phyloP scores from a whole-genome alignment of 805 yeast genomes.

The Myxozyma geophila region DNA sequence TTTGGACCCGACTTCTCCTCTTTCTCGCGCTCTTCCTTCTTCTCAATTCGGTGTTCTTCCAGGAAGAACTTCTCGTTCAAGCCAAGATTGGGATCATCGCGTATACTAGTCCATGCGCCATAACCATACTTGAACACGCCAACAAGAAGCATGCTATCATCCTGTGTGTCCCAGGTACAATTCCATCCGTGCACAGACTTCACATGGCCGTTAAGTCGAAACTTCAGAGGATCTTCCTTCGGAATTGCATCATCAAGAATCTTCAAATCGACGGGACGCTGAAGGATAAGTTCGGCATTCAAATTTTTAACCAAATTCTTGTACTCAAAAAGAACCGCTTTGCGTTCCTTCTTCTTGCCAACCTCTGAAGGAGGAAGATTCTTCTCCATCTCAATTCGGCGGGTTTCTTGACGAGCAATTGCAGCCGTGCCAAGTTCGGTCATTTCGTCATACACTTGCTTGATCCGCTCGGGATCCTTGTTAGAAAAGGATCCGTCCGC shows the following conservation, averaged over 20 bases:
- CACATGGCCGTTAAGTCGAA: conserved; percentile 64
- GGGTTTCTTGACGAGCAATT: conserved; percentile 66
- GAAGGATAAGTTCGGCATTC: conserved; percentile 85
- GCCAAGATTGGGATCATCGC: conserved; percentile 93
- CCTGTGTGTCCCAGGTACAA: conserved; percentile 79
- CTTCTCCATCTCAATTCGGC: conserved; percentile 50
- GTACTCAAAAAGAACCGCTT: conserved; percentile 86
- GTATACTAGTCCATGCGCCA: conserved; percentile 90
- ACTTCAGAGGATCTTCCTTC: conserved; percentile 57
- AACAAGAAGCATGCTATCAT: conserved; percentile 83
- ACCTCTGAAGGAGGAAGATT: conserved; percentile 42
- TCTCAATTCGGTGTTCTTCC: conserved; percentile 51
- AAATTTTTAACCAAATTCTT: conserved; percentile 77
- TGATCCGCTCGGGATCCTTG: conserved; percentile 77
- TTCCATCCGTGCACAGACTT: conserved; percentile 91
- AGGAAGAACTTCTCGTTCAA: conserved; percentile 83
- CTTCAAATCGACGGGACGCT: conserved; percentile 84
- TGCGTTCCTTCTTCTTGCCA: conserved; percentile 75
- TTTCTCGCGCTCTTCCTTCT: conserved; percentile 45
- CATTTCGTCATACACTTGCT: conserved; percentile 76
- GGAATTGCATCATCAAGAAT: conserved; percentile 60
- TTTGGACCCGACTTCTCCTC: conserved; percentile 55
- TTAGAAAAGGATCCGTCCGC: conserved; percentile 89
- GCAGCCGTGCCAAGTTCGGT: conserved; percentile 62
- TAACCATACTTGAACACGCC: conserved; percentile 94